Conservation (phyloP, 2,329 filamentous ascomycete genomes). For the Pochonia chlamydosporia region DNA sequence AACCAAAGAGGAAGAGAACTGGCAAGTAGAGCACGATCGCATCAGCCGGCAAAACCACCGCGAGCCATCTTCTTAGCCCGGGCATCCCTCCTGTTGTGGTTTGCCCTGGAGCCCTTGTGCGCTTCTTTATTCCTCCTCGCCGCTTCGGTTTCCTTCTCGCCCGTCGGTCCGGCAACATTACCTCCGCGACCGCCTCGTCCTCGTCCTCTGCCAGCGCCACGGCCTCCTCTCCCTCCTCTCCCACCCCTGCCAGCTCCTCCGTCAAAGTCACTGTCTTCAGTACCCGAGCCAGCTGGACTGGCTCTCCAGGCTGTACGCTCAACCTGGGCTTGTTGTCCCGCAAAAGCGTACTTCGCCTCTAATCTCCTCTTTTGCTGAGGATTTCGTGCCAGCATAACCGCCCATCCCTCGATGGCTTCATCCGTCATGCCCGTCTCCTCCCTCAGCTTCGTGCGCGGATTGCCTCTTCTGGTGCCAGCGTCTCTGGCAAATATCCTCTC, state of each 20-base stretch:
- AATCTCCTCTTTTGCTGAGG: constrained; percentile 61
- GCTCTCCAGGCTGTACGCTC: constrained; percentile 60
- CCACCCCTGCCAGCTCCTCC: constrained; percentile 29
- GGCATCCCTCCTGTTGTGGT: constrained; percentile 77
- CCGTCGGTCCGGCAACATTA: constrained; percentile 57
- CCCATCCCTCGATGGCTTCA: constrained; percentile 92
- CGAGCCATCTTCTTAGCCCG: constrained; percentile 61
- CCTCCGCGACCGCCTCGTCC: constrained; percentile 41
- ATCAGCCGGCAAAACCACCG: constrained; percentile 32
- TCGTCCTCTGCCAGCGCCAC: constrained; percentile 41
- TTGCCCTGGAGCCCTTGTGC: constrained; percentile 74
- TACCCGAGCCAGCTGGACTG: constrained; percentile 46
- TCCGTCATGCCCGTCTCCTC: constrained; percentile 84
- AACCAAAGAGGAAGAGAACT: constrained; percentile 15
- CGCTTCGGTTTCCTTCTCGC: constrained; percentile 65
- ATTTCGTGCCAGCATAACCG: constrained; percentile 73
- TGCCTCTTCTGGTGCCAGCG: constrained; percentile 59
- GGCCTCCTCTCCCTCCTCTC: constrained; percentile 23
- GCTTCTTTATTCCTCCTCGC: constrained; percentile 74
- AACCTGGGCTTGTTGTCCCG: constrained; percentile 60
- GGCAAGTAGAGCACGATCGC: constrained; percentile 2
- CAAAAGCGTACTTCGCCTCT: constrained; percentile 64
- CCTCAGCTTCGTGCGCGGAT: constrained; percentile 57
- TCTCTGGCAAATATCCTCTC: constrained; percentile 67
- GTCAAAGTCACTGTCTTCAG: constrained; percentile 49